Base-by-base conservation (phyloP, 768 basidiomycete genomes). In the Chalciporus pseudorubinellus region DNA sequence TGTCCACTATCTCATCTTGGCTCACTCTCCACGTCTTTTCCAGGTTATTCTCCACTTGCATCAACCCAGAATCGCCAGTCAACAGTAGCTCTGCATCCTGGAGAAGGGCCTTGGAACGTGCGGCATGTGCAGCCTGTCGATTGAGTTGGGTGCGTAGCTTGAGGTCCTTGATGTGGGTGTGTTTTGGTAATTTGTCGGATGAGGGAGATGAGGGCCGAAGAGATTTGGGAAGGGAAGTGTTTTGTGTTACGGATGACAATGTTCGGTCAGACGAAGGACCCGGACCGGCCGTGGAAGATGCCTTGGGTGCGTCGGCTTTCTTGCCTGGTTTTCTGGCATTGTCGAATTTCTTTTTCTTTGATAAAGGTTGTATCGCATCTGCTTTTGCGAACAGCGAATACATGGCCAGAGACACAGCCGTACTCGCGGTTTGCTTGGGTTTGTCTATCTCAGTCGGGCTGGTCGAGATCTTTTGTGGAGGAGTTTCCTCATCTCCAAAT, bases 11-110 rank as follows among this genome's bases (percentile, higher is more conserved):
- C 53, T 95, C 94, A 8, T 77, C 74, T 72, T 98, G 97, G 0
- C 80, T 75, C 8, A 93, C 78, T 51, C 91, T 77, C 94, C 93
- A 98, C 7, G 95, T 98, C 63, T 81, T 71, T 64, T 98, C 97
- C 70, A 98, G 77, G 47, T 81, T 83, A 3, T 78, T 81, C 59
- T 95, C 92, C 18, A 80, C 80, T 64, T 87, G 80, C 51, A 98
- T 82, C 49, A 75, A 70, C 1, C 95, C 95, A 1, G 72, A 75
- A 11, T 90, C 89, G 34, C 82, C 85, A 39, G 77, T 72, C 50
- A 84, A 69, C n/a, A 91, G 73, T 59, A 89, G 71, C 45, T 86
- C 86, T 19, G 87, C 83, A 73, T 92, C 89, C 44, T 87, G 72
- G 45, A 85, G 58, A 16, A 89, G 73, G 8, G 72, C 73, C 62